Evolutionary conservation across 768 basidiomycete genomes (phyloP).

Genomic region (Trametes punicea): DNA sequence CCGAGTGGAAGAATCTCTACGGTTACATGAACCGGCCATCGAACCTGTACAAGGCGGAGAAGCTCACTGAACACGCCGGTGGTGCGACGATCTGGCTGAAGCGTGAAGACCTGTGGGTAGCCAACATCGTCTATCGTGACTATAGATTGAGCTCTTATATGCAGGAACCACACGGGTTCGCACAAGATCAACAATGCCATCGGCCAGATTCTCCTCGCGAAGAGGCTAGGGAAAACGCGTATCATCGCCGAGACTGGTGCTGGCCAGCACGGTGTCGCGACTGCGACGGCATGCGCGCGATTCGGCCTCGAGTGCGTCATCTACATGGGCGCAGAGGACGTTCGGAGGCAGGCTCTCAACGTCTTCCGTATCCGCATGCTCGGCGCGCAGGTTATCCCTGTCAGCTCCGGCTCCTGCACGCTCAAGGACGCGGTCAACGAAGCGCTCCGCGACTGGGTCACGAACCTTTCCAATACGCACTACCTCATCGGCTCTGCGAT

Average conservation of each 20-base stretch:
- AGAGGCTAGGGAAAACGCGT: slow-evolving; percentile 88
- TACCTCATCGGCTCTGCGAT: slow-evolving; percentile 97
- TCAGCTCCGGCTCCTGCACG: slow-evolving; percentile 89
- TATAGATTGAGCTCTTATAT: no score
- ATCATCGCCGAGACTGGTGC: slow-evolving; percentile 99
- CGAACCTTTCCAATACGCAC: slow-evolving; percentile 89
- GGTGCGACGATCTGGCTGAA: slow-evolving; percentile 99
- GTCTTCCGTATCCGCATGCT: slow-evolving; percentile 99
- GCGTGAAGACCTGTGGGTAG: slow-evolving; percentile 79
- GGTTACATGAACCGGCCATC: slow-evolving; percentile 96
- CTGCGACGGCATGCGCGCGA: slow-evolving; percentile 95
- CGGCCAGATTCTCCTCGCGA: slow-evolving; percentile 96
- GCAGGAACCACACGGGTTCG: slow-evolving; percentile 94
- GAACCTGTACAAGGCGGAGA: slow-evolving; percentile 86
- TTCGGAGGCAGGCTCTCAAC: slow-evolving; percentile 92
- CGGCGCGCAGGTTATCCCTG: slow-evolving; percentile 91
- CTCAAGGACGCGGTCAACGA: slow-evolving; percentile 99
- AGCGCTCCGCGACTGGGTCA: slow-evolving; percentile 98
- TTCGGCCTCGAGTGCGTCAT: slow-evolving; percentile 94
- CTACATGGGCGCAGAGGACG: slow-evolving; percentile 99
- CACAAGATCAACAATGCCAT: slow-evolving; percentile 99
- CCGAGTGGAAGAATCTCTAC: slow-evolving; percentile 84
- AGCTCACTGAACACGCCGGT: slow-evolving; percentile 83
- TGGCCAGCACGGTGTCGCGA: slow-evolving; percentile 98
- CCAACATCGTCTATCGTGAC: no score